Percentiles rank a stretch among this genome's conserved stretches.
These are phyloP conservation scores for Rugonectria rugulosa DNA, from an alignment of 2,329 filamentous ascomycete genomes.

Conservation along the genomic window DNA sequence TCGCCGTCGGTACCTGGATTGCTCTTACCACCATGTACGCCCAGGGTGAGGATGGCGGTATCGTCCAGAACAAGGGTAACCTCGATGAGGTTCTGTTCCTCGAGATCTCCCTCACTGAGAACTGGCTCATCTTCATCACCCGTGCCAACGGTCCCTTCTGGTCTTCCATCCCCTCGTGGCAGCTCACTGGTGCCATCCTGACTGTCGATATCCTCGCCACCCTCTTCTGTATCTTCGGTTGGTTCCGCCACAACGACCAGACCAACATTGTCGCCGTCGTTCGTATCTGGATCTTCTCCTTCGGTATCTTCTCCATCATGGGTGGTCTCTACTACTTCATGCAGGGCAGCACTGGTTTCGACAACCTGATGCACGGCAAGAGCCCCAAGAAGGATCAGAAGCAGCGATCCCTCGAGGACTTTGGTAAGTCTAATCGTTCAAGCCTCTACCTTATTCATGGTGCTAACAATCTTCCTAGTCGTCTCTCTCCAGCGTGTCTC, in stretches of 20 bases:
- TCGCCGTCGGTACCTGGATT: constrained; percentile 87
- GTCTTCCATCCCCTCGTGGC: constrained; percentile 88
- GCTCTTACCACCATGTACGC: constrained; percentile 86
- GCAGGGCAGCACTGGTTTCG: constrained; percentile 81
- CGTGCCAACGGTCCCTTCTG: constrained; percentile 93
- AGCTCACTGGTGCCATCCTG: constrained; percentile 79
- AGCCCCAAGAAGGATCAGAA: constrained; percentile 81
- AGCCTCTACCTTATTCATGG: neutral
- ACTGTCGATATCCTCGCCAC: constrained; percentile 85
- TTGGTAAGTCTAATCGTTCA: constrained; percentile 68
- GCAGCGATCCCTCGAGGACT: constrained; percentile 88
- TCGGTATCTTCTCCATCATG: constrained; percentile 87
- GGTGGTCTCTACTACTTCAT: constrained; percentile 78
- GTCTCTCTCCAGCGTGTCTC: constrained; percentile 90
- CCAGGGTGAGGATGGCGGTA: constrained; percentile 75
- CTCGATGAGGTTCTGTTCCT: constrained; percentile 86
- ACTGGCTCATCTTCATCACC: constrained; percentile 97
- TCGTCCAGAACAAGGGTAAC: constrained; percentile 88
- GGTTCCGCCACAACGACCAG: constrained; percentile 69
- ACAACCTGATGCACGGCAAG: constrained; percentile 94
- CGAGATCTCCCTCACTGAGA: constrained; percentile 89
- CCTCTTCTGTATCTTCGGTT: constrained; percentile 86
- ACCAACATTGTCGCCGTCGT: constrained; percentile 86
- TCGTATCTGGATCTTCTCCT: constrained; percentile 90
- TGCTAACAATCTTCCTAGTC: constrained; percentile 69